A percentile compares a stretch with the other conserved stretches of the same genome.
Evolutionary conservation across 1,139 yeast genomes (phyloP).

Genomic region (Debaryomycetaceae sp.): DNA sequence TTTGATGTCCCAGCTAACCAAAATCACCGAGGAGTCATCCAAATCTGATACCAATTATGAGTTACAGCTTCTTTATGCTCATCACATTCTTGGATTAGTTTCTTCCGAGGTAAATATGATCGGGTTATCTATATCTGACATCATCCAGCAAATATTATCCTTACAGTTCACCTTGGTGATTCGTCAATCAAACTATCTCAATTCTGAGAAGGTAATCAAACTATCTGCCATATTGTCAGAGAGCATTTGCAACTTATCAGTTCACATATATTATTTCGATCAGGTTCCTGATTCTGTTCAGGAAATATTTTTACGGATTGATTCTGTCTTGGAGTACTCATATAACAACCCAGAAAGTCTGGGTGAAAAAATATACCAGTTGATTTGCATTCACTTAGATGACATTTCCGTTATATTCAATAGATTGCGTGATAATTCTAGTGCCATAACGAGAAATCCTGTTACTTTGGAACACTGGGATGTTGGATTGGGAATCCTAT

Average conservation of each 20-base stretch:
- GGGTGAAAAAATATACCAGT: slow-evolving; percentile 17
- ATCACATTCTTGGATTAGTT: slow-evolving; percentile 62
- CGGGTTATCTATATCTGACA: slow-evolving; percentile 86
- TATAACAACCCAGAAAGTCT: slow-evolving; percentile 13
- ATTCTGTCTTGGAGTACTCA: slow-evolving; percentile 26
- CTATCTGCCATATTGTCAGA: slow-evolving; percentile 34
- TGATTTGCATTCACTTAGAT: slow-evolving; percentile 29
- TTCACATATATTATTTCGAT: slow-evolving; percentile 73
- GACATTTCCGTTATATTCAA: slow-evolving; percentile 32
- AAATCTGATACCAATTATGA: slow-evolving; percentile 21
- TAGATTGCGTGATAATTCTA: slow-evolving; percentile 26
- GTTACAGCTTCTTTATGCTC: slow-evolving; percentile 49
- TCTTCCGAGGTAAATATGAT: slow-evolving; percentile 79
- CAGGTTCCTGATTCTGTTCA: slow-evolving; percentile 75
- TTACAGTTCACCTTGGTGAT: slow-evolving; percentile 53
- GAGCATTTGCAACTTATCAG: slow-evolving; percentile 60
- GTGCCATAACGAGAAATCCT: slow-evolving; percentile 37
- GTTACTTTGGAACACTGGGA: slow-evolving; percentile 46
- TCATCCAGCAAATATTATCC: slow-evolving; percentile 58
- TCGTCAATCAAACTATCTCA: slow-evolving; percentile 18
- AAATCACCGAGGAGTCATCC: slow-evolving; percentile 17
- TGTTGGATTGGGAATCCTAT: slow-evolving; percentile 31
- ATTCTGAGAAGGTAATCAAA: slow-evolving; percentile 18
- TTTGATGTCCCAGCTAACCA: slow-evolving; percentile 30
- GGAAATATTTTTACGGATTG: slow-evolving; percentile 47